phyloP scores from a whole-genome alignment of 768 basidiomycete genomes.

The Plicaturopsis crispa region DNA sequence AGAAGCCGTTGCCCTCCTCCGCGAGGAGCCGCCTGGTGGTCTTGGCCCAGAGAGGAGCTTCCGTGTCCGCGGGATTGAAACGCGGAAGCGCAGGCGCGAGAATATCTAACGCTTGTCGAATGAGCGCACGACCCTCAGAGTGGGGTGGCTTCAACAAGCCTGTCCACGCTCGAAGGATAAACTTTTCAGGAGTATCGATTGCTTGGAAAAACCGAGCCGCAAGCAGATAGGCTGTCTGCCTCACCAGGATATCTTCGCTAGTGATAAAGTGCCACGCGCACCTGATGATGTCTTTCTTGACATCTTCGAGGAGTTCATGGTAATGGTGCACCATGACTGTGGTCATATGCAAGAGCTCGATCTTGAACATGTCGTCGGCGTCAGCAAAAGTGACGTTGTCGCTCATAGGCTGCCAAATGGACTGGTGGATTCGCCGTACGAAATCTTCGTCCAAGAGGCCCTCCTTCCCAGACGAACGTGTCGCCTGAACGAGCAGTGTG shows the following conservation, averaged over 20 bases:
- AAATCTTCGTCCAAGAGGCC: conserved; percentile 68
- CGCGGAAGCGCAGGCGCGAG: conserved; percentile 76
- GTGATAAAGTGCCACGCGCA: conserved; percentile 87
- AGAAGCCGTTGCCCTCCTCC: conserved; percentile 73
- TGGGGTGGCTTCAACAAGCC: conserved; percentile 79
- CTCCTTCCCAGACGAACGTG: conserved; percentile 39
- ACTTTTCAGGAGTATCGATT: conserved; percentile 85
- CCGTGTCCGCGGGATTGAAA: conserved; percentile 46
- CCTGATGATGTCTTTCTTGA: conserved; percentile 88
- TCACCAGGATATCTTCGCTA: conserved; percentile 84
- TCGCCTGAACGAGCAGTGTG: conserved; percentile 71
- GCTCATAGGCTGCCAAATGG: conserved; percentile 78
- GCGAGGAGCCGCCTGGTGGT: conserved; percentile 77
- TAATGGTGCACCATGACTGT: conserved; percentile 84
- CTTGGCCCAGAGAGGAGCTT: conserved; percentile 76
- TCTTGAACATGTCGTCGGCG: conserved; percentile 79
- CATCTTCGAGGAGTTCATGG: conserved; percentile 68
- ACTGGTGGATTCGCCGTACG: conserved; percentile 57
- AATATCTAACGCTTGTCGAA: conserved; percentile 79
- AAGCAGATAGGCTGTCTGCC: conserved; percentile 86
- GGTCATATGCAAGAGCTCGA: conserved; percentile 87
- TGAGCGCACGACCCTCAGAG: conserved; percentile 67
- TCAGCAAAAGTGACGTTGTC: conserved; percentile 42
- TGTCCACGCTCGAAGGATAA: conserved; percentile 85
- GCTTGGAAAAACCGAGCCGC: conserved; percentile 88